phyloP scores from a whole-genome alignment of 2,329 filamentous ascomycete species.

The Pseudopyricularia cyperi region DNA sequence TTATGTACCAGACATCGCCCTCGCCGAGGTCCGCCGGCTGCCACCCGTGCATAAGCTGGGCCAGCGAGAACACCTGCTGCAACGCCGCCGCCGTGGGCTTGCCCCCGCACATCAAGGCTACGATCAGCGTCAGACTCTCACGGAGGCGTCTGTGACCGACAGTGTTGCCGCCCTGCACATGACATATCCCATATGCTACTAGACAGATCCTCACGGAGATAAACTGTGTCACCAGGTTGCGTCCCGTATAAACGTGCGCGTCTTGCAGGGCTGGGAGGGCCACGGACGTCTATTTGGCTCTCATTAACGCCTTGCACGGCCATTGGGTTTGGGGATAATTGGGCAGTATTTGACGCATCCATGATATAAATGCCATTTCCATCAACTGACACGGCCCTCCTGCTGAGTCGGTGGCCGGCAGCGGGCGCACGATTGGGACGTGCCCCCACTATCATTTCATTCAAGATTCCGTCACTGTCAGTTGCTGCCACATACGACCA shows the following conservation, averaged over 20 bases:
- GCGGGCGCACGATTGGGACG: too few species aligned
- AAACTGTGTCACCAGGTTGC: neutral
- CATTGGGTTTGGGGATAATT: too few species aligned
- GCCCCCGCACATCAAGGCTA: conserved; percentile 50
- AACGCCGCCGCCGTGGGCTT: conserved; percentile 49
- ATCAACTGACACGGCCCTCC: too few species aligned
- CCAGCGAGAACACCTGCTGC: conserved; percentile 34
- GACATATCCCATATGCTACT: neutral
- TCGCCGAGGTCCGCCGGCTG: conserved; percentile 23
- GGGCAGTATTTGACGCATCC: too few species aligned
- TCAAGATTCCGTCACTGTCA: too few species aligned
- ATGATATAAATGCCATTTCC: too few species aligned
- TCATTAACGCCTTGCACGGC: too few species aligned
- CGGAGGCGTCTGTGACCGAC: conserved; percentile 23
- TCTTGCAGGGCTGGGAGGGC: neutral
- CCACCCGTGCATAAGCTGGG: conserved; percentile 35
- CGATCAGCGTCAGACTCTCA: conserved; percentile 37
- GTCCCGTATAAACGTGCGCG: neutral
- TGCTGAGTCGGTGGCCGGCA: too few species aligned
- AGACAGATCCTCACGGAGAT: neutral
- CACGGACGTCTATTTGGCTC: too few species aligned
- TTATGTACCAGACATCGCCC: conserved; percentile 8
- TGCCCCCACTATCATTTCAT: too few species aligned
- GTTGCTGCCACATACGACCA: neutral
- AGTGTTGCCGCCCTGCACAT: neutral